Percentiles rank a stretch among this genome's conserved stretches.
phyloP scores from a whole-genome alignment of 2,329 filamentous ascomycete genomes.

The Cercospora sojina region DNA sequence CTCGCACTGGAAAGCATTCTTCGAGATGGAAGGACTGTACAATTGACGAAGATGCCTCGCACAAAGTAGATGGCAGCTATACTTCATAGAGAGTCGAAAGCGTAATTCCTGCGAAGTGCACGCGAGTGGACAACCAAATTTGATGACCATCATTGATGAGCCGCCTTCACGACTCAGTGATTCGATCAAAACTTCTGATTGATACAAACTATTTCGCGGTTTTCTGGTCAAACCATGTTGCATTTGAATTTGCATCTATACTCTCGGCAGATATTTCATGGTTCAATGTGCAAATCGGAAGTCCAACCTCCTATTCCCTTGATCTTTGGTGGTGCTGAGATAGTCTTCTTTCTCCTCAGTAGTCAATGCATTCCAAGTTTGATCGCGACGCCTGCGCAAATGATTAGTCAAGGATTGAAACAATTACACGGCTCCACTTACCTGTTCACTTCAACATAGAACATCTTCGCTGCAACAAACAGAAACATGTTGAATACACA shows the following conservation, averaged over 20 bases:
- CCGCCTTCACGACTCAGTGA: not conserved
- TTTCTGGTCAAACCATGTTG: too few relatives aligned
- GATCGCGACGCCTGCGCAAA: conserved; percentile 34
- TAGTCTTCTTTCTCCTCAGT: conserved; percentile 53
- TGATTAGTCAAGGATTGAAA: conserved; percentile 25
- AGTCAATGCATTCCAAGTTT: conserved; percentile 51
- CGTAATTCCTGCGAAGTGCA: too few relatives aligned
- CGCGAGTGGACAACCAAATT: not conserved
- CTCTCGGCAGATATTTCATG: not conserved
- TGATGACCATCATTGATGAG: not conserved
- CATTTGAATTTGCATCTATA: not conserved
- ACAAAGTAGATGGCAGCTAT: not conserved
- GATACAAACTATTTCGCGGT: not conserved
- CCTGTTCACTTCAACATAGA: conserved; percentile 43
- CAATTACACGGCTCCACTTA: not conserved
- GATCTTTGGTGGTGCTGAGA: conserved; percentile 42
- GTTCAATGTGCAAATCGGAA: conserved; percentile 37
- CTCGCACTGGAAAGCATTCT: conserved; percentile 26
- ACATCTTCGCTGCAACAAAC: conserved; percentile 54
- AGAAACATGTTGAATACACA: conserved; percentile 51
- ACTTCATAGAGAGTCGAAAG: not conserved
- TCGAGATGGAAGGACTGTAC: conserved; percentile 17
- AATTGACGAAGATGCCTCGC: not conserved
- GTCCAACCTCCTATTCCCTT: conserved; percentile 45
- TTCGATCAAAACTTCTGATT: not conserved